Base-by-base conservation (phyloP, 345 rosid species). In the Eucalyptus viminalis region DNA sequence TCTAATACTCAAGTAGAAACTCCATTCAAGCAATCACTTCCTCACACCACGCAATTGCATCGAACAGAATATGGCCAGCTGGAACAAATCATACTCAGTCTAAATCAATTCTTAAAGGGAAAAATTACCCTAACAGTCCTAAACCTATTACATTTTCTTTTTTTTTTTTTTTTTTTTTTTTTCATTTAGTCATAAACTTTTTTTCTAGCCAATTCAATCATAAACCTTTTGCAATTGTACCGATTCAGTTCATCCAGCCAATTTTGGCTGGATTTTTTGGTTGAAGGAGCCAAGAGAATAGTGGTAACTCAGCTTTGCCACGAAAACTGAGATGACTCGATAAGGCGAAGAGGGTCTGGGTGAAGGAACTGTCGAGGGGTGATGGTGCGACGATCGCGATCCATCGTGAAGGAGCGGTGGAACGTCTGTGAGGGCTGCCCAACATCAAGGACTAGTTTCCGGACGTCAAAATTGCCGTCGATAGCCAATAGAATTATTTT, bases 171-270 rank as follows among this genome's bases (percentile, higher is more conserved):
- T 12, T 14, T 50, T 53, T 12, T 14, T 50, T 53, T 53, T 53
- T 4, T 2, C 19, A 53, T 53, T 53, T 53, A 53, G 2, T 53
- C 24, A 19, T 19, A 19, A 53, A 53, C 1, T 3, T 19, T 53
- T 53, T 19, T 53, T 53, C 9, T 53, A 53, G 10, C 5, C 56
- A 53, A 53, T 53, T 53, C 56, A 53, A 53, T 53, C 9, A 1
- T 19, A 53, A 53, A 53, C 24, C 0, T 53, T 17, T 53, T 53
- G 4, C 5, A 53, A 7, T 53, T 10, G 10, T 19, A 53, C 1
- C 5, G 1, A 19, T 53, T 53, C 5, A 53, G 2, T 19, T 53
- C 2, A 53, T 53, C 5, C 4, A 7, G 2, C 0, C 24, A 53
- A 53, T 53, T 53, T 53, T 53, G 4, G 4, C 8, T 53, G 4